Evolutionary conservation across 192 early-diverging fungal species (phyloP).

Genomic region (Rhizophagus prolifer): DNA sequence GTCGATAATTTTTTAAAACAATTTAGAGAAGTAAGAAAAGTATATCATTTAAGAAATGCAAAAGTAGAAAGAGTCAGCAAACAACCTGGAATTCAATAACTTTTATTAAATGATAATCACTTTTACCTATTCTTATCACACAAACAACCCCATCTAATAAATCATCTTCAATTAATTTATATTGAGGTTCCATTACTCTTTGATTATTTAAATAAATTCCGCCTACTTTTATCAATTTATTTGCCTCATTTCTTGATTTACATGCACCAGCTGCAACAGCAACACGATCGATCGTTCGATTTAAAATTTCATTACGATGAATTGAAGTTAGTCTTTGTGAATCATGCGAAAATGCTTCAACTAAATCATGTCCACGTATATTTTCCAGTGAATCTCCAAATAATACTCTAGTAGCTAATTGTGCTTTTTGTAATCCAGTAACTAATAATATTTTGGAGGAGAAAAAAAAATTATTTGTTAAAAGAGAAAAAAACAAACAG

Average conservation of each 20-base stretch:
- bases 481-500: not conserved
- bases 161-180: slow-evolving; percentile 45
- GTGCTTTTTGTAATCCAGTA: slow-evolving; percentile 59
- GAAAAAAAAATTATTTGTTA: slow-evolving; percentile 1
- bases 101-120: slow-evolving; percentile 66
- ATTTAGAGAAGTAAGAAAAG: slow-evolving; percentile 48
- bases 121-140: slow-evolving; percentile 77
- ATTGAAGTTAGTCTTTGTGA: slow-evolving; percentile 52
- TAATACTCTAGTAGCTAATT: slow-evolving; percentile 70
- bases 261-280: slow-evolving; percentile 61
- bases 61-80: slow-evolving; percentile 39
- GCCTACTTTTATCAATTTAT: slow-evolving; percentile 71
- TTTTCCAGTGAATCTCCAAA: slow-evolving; percentile 58
- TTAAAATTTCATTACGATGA: slow-evolving; percentile 39
- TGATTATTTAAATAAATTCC: slow-evolving; percentile 81
- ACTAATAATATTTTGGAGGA: slow-evolving; percentile 35
- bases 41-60: slow-evolving; percentile 48
- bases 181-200: slow-evolving; percentile 46
- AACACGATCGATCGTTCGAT: slow-evolving; percentile 57
- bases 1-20: slow-evolving; percentile 47
- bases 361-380: slow-evolving; percentile 56
- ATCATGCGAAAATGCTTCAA: slow-evolving; percentile 73
- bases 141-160: slow-evolving; percentile 68
- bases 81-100: slow-evolving; percentile 23
- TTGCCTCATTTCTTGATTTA: slow-evolving; percentile 76